phyloP scores from a whole-genome alignment of 164 flowering plant genomes.

The Tetrastigma voinierianum region DNA sequence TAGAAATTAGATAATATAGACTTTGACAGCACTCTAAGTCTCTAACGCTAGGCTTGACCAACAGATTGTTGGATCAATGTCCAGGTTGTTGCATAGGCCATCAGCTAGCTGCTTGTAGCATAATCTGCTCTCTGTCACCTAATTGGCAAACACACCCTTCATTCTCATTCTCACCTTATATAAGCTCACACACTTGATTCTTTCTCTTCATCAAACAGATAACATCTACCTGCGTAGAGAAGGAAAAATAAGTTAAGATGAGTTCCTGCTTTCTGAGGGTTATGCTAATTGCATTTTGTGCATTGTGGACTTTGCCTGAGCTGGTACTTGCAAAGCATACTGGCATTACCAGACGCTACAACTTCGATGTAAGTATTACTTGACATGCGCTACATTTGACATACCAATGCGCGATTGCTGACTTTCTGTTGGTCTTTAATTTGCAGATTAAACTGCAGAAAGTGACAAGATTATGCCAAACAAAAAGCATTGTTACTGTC shows the following conservation, averaged over 20 bases:
- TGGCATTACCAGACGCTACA: constrained; percentile 40
- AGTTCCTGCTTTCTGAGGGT: constrained; percentile 10
- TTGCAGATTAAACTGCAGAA: constrained; percentile 26
- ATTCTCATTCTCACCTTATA: not conserved
- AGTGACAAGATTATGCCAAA: constrained; percentile 29
- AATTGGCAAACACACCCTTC: constrained; percentile 4
- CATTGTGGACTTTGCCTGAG: constrained; percentile 18
- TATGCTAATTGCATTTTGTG: constrained; percentile 9
- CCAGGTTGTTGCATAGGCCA: constrained; percentile 6
- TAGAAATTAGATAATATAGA: not conserved
- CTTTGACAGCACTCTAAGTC: constrained; percentile 17
- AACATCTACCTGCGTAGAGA: not conserved
- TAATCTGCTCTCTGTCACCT: constrained; percentile 3
- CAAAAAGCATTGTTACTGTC: constrained; percentile 28
- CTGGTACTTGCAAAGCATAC: constrained; percentile 13
- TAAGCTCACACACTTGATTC: not conserved
- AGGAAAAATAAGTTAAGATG: constrained; percentile 14
- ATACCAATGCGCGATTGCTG: not conserved
- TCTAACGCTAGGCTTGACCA: constrained; percentile 12
- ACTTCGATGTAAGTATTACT: constrained; percentile 32
- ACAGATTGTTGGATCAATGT: not conserved
- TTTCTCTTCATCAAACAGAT: not conserved
- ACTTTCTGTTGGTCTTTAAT: not conserved
- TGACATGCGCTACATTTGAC: not conserved
- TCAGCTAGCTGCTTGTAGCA: not conserved